phyloP scores from a whole-genome alignment of 2,329 filamentous ascomycete genomes.

The Truncatella angustata region DNA sequence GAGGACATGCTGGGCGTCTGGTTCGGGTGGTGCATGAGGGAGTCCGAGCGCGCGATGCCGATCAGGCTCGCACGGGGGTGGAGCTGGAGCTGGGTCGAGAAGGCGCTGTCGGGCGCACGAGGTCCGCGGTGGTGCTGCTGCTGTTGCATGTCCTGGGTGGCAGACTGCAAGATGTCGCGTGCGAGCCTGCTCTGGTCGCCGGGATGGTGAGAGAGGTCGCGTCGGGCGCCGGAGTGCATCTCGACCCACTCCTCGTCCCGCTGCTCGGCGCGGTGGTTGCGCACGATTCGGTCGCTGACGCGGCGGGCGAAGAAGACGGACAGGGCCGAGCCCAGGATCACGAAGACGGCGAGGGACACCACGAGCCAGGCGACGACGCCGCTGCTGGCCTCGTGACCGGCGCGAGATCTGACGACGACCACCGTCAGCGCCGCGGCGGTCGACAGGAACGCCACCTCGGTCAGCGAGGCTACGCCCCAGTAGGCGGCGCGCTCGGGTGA shows the following conservation, averaged over 20 bases:
- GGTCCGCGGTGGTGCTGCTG: background rate
- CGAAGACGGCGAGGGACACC: background rate
- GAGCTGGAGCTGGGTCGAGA: background rate
- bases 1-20: background rate
- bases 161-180: background rate
- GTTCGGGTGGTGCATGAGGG: background rate
- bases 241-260: background rate
- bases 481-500: background rate
- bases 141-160: background rate
- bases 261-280: background rate
- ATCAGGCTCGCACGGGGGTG: background rate
- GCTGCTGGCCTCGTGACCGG: background rate
- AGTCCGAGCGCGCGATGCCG: constrained; percentile 1
- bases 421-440: background rate
- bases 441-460: background rate
- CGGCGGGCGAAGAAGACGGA: background rate
- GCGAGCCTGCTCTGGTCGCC: background rate
- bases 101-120: background rate
- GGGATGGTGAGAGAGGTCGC: background rate
- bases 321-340: background rate
- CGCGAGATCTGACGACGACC: background rate
- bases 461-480: background rate
- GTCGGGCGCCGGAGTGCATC: background rate
- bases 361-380: background rate
- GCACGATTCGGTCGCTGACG: background rate